These are phyloP conservation scores for Starmerella powellii DNA, from an alignment of 805 yeast genomes.

Conservation along the genomic window DNA sequence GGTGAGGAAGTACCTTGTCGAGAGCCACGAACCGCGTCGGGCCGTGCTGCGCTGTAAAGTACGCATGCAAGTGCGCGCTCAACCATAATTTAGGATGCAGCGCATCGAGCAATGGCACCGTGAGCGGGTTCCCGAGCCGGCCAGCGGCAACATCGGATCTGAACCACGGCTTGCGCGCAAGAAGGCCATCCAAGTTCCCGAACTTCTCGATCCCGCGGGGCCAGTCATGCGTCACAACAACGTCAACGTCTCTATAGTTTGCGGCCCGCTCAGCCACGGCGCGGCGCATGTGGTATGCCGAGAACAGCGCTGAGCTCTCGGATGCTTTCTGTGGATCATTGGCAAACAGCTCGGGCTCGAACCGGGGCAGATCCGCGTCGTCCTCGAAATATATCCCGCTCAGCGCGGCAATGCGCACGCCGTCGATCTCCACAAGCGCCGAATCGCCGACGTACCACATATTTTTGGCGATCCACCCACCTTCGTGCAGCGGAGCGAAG, in stretches of 20 bases:
- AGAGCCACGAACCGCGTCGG: slow-evolving; percentile 58
- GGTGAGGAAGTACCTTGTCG: slow-evolving; percentile 66
- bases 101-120: slow-evolving; percentile 39
- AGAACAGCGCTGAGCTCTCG: slow-evolving; percentile 30
- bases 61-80: slow-evolving; percentile 79
- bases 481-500: slow-evolving; percentile 56
- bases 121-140: slow-evolving; percentile 54
- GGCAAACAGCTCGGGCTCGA: slow-evolving; percentile 14
- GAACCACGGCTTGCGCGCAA: slow-evolving; percentile 56
- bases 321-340: not conserved
- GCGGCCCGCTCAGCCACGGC: slow-evolving; percentile 44
- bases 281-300: slow-evolving; percentile 64
- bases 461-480: slow-evolving; percentile 89
- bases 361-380: slow-evolving; percentile 36
- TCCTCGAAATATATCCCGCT: slow-evolving; percentile 67
- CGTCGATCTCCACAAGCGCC: slow-evolving; percentile 62
- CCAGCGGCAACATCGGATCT: slow-evolving; percentile 46
- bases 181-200: slow-evolving; percentile 45
- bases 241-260: slow-evolving; percentile 31
- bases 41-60: slow-evolving; percentile 45
- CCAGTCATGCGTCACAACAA: slow-evolving; percentile 86
- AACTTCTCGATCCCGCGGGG: slow-evolving; percentile 61
- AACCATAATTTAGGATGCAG: slow-evolving; percentile 70
- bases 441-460: slow-evolving; percentile 75
- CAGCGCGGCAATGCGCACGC: slow-evolving; percentile 64